Evolutionary conservation across 352 stramenopile genomes (phyloP), one percentile per base, ranked within the genome.

Genomic region (Phytophthora macrochlamydospora): DNA sequence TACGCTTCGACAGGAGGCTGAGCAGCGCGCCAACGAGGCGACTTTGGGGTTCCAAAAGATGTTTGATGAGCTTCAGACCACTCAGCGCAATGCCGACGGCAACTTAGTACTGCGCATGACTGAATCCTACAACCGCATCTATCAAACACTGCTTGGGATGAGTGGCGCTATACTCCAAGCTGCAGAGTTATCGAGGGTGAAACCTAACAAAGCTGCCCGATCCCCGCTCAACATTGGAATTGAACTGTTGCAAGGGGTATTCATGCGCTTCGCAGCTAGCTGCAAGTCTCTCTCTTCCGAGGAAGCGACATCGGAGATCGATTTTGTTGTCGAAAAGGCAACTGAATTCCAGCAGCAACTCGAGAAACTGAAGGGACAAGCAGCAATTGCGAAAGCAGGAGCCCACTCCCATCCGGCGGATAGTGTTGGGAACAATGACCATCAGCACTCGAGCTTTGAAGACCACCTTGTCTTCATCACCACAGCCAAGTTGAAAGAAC

Each of bases 301-400:
- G 24, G 72, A 78, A 24, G 51, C 48, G 12, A 42, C 37, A n/a
- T 56, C 68, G 0, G 52, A 75, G 9, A 55, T 76, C 7, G 53
- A 59, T 1, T 61, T 78, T 12, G 24, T 91, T 7, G 43, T 77
- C 3, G 68, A 84, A 18, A 77, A 75, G 33, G 55, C 79, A 0
- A 45, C 61, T 0, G 33, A 71, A 4, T 91, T 91, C 49, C 62
- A 71, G 8, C 59, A 75, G 14, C 79, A 90, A 35, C 59, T 90
- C 12, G 63, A 70, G 0, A 85, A 86, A 33, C 73, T 90, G 6
- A 85, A 81, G 44, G 67, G 78, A 14, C 80, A 91, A 48, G 71
- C 79, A 12, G 67, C 71, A 13, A 84, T 75, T n/a, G 28, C 51
- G 8, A 79, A 70, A 44, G 62, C 48, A 7, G 62, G 62, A 28